Conservation (phyloP, 768 basidiomycete genomes). For the Pleurotus pulmonarius region DNA sequence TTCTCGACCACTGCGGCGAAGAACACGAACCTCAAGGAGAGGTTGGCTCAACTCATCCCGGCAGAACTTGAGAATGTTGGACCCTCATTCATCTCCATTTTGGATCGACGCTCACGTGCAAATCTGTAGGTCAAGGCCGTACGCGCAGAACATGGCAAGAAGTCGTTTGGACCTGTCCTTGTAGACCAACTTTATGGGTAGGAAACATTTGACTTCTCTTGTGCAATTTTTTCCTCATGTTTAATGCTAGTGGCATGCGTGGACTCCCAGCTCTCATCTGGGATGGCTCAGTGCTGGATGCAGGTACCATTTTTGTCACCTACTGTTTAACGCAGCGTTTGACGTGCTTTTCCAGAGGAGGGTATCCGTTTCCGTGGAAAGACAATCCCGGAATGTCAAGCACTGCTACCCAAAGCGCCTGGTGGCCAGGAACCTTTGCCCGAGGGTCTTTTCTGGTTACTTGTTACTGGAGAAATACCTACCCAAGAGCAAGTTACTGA, state of each 20-base stretch:
- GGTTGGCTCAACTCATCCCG: constrained; percentile 91
- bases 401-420: constrained; percentile 83
- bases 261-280: constrained; percentile 93
- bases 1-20: constrained; percentile 66
- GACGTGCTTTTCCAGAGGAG: constrained; percentile 55
- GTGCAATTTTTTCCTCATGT: constrained; percentile 8
- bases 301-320: constrained; percentile 46
- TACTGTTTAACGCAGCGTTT: constrained; percentile 7
- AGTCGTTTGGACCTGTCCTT: constrained; percentile 86
- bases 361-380: constrained; percentile 98
- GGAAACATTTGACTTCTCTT: constrained; percentile 14
- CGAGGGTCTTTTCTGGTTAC: constrained; percentile 93
- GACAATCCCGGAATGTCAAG: constrained; percentile 88
- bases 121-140: constrained; percentile 69
- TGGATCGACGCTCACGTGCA: background rate
- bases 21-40: constrained; percentile 82
- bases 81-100: constrained; percentile 13
- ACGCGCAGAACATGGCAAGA: constrained; percentile 85
- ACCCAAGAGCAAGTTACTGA: constrained; percentile 83
- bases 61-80: constrained; percentile 70
- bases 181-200: constrained; percentile 92
- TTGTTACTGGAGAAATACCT: constrained; percentile 93
- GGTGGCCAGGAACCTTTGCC: constrained; percentile 89
- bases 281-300: constrained; percentile 97
- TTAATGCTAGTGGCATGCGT: constrained; percentile 66